Evolutionary conservation across 2,329 filamentous ascomycete genomes (phyloP).

Genomic region (Paraphoma chrysanthemicola): DNA sequence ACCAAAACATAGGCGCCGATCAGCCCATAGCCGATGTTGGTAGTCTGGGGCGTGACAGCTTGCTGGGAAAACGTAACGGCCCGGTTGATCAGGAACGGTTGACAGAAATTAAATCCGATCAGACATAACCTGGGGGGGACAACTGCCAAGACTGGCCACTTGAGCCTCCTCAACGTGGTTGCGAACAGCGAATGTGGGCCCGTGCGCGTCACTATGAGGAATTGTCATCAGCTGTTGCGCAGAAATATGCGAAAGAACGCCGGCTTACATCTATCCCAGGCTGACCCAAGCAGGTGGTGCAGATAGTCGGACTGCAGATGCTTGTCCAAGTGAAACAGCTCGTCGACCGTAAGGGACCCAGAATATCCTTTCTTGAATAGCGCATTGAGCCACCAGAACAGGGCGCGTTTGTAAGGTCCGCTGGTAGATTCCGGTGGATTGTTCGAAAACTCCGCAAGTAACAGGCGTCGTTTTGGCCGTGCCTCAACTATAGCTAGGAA

Average conservation of each 20-base stretch:
- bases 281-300: constrained; percentile 44
- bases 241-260: not conserved
- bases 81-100: constrained; percentile 45
- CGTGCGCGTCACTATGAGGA: constrained; percentile 15
- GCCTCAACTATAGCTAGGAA: constrained; percentile 55
- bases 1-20: constrained; percentile 45
- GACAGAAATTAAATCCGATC: constrained; percentile 48
- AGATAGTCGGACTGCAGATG: constrained; percentile 52
- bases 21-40: constrained; percentile 42
- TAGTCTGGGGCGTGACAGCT: constrained; percentile 15
- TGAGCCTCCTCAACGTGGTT: constrained; percentile 33
- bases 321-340: constrained; percentile 56
- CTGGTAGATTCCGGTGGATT: constrained; percentile 61
- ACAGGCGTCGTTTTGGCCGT: constrained; percentile 52
- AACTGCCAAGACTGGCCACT: constrained; percentile 40
- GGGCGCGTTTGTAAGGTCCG: constrained; percentile 55
- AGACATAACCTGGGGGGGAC: constrained; percentile 36
- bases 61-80: constrained; percentile 38
- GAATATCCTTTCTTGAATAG: constrained; percentile 59
- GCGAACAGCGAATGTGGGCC: constrained; percentile 33
- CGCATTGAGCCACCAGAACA: constrained; percentile 63
- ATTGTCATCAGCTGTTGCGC: constrained; percentile 4
- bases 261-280: constrained; percentile 51
- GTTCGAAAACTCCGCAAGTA: constrained; percentile 47
- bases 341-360: constrained; percentile 52